Percentiles rank a stretch among this genome's conserved stretches.
Evolutionary conservation across 2,329 filamentous ascomycete species (phyloP).

Genomic region (Aspergillus novofumigatus): DNA sequence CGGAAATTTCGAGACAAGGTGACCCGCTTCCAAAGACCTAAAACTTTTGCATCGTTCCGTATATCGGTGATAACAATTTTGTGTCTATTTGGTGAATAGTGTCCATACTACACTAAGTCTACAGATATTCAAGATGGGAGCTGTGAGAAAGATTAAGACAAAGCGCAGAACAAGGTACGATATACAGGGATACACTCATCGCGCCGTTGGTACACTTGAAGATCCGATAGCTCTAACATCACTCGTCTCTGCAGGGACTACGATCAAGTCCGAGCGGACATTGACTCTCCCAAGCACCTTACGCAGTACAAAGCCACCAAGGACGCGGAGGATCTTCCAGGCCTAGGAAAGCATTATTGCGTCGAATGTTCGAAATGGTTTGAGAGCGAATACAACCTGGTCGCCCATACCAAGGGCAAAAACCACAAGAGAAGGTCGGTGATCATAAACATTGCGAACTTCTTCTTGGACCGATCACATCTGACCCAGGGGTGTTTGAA

Average conservation of each 20-base stretch:
- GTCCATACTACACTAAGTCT: conserved; percentile 16
- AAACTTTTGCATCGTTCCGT: conserved; percentile 27
- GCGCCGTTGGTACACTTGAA: conserved; percentile 21
- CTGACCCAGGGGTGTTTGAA: conserved; percentile 8
- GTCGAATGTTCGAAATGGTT: conserved; percentile 95
- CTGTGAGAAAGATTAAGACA: conserved; percentile 66
- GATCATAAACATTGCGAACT: conserved; percentile 5
- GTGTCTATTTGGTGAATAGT: conserved; percentile 15
- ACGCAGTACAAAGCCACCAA: conserved; percentile 74
- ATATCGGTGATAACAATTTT: conserved; percentile 32
- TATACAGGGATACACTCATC: conserved; percentile 9
- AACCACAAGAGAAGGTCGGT: conserved; percentile 82
- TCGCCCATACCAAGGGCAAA: conserved; percentile 76
- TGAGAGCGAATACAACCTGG: conserved; percentile 73
- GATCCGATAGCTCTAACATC: conserved; percentile 9
- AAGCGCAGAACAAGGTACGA: conserved; percentile 64
- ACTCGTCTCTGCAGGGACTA: conserved; percentile 64
- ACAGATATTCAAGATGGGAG: conserved; percentile 56
- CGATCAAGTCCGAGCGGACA: conserved; percentile 84
- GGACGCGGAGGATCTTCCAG: conserved; percentile 79
- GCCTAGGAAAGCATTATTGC: conserved; percentile 81
- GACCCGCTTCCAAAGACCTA: conserved; percentile 26
- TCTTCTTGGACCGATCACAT: neutral
- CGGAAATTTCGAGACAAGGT: conserved; percentile 23
- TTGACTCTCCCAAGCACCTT: conserved; percentile 74